These are phyloP conservation scores for Phellopilus nigrolimitatus DNA, from an alignment of 1,284 basidiomycete genomes.

Conservation along the genomic window DNA sequence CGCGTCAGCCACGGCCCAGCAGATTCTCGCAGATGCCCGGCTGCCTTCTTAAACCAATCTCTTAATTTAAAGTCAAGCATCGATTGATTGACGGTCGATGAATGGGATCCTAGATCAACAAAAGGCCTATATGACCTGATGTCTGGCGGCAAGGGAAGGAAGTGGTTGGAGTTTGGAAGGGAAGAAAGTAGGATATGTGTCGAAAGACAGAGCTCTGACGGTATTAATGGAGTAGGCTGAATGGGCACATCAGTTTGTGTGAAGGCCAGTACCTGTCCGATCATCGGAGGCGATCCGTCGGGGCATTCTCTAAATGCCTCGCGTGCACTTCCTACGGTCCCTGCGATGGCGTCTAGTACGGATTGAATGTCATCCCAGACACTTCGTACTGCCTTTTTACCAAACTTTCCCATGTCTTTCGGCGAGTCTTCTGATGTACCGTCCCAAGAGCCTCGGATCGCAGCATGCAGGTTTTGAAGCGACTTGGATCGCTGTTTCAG, in stretches of 20 bases:
- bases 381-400: constrained; percentile 14
- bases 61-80: constrained; percentile 43
- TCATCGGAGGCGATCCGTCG: constrained; percentile 38
- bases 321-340: constrained; percentile 51
- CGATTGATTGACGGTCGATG: constrained; percentile 41
- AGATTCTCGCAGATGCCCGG: constrained; percentile 39
- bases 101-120: constrained; percentile 56
- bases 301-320: constrained; percentile 42
- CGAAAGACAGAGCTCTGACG: constrained; percentile 53
- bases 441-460: constrained; percentile 23
- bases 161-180: constrained; percentile 69
- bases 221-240: constrained; percentile 32
- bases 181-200: constrained; percentile 56
- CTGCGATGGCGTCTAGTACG: constrained; percentile 49
- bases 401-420: constrained; percentile 4
- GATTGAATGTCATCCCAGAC: constrained; percentile 48
- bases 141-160: constrained; percentile 57
- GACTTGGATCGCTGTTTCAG: constrained; percentile 70
- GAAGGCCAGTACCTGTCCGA: constrained; percentile 47
- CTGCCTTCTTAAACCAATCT: constrained; percentile 57
- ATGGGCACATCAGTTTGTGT: constrained; percentile 48
- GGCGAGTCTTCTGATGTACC: constrained; percentile 16
- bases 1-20: constrained; percentile 53
- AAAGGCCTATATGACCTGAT: constrained; percentile 70
- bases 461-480: constrained; percentile 46